These are phyloP conservation scores for Termitomyces eurrhizus DNA, from an alignment of 768 basidiomycete genomes.

Conservation along the genomic window DNA sequence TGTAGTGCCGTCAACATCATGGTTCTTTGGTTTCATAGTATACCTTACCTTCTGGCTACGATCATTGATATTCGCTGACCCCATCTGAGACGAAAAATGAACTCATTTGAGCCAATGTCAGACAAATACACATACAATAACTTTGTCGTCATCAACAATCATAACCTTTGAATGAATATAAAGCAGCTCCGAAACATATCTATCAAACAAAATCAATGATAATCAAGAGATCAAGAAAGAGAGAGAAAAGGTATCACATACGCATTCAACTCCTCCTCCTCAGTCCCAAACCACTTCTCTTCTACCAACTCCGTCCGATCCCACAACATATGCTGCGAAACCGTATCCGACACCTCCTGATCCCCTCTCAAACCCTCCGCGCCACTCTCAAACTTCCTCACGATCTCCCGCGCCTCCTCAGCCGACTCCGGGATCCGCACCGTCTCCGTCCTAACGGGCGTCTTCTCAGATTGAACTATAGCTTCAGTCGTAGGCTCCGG, in stretches of 20 bases:
- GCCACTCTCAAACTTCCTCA: no score
- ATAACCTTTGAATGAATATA: constrained; percentile 90
- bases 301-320: constrained; percentile 60
- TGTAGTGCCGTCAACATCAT: constrained; percentile 20
- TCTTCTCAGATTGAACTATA: no score
- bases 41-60: constrained; percentile 65
- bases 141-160: constrained; percentile 90
- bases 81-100: constrained; percentile 51
- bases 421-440: no score
- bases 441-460: no score
- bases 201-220: constrained; percentile 20
- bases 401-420: no score
- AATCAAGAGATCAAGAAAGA: constrained; percentile 25
- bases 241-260: constrained; percentile 37
- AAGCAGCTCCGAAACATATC: constrained; percentile 73
- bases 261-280: constrained; percentile 72
- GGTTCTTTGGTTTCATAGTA: neutral
- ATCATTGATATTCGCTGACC: constrained; percentile 92
- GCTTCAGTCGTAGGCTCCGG: no score
- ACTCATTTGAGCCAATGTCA: neutral
- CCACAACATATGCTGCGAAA: no score
- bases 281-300: constrained; percentile 82
- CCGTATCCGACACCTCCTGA: no score
- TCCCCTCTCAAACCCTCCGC: no score
- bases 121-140: constrained; percentile 63